Evolutionary conservation across 176 grass and related monocot species (phyloP).

Genomic region (Lolium rigidum): DNA sequence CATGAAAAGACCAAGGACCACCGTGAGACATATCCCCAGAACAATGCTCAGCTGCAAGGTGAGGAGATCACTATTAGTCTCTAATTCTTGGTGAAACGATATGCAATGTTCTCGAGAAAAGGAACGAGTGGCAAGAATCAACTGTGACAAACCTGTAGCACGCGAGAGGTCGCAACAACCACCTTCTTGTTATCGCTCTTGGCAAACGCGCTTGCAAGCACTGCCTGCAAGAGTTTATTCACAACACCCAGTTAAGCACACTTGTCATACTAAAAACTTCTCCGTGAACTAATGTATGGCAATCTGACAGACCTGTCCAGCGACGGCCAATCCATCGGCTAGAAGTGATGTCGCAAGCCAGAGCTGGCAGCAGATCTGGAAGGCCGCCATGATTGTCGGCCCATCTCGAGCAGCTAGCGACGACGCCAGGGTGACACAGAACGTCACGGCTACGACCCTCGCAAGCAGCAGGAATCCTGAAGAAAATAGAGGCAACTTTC

Average conservation of each 20-base stretch:
- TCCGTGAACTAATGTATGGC: not conserved
- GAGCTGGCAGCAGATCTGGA: constrained; percentile 94
- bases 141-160: constrained; percentile 71
- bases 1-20: constrained; percentile 71
- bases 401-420: constrained; percentile 87
- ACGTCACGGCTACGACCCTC: constrained; percentile 95
- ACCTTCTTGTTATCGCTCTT: constrained; percentile 75
- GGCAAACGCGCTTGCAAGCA: constrained; percentile 87
- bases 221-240: constrained; percentile 64
- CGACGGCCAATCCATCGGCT: constrained; percentile 89
- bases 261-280: constrained; percentile 18
- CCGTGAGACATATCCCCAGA: constrained; percentile 67
- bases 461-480: constrained; percentile 88
- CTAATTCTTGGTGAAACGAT: not conserved
- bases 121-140: not conserved
- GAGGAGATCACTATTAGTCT: not conserved
- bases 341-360: constrained; percentile 96
- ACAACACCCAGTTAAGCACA: not conserved
- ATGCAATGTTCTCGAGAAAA: not conserved
- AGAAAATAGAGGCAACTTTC: constrained; percentile 20
- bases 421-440: constrained; percentile 90
- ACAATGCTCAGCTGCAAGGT: constrained; percentile 78
- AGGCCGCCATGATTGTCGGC: constrained; percentile 80
- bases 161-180: constrained; percentile 59
- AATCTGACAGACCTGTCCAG: constrained; percentile 71